phyloP scores from a whole-genome alignment of 176 grass and related monocot species.

The Chloris gayana region DNA sequence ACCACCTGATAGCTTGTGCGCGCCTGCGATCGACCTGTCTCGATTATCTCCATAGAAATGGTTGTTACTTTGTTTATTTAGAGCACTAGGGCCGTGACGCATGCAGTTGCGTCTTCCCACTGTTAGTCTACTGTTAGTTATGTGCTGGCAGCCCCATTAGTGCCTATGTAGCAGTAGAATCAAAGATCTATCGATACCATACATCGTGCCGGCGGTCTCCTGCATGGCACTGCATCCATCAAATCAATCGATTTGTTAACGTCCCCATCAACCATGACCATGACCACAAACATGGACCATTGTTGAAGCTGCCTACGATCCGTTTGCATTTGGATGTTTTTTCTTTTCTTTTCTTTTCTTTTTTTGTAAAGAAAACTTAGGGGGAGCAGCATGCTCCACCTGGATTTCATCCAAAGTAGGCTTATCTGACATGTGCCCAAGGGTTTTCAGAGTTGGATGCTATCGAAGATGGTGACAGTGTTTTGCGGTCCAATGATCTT shows the following conservation, averaged over 20 bases:
- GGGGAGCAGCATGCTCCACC: no score
- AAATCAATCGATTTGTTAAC: neutral
- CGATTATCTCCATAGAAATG: neutral
- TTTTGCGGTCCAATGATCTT: neutral
- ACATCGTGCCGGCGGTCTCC: neutral
- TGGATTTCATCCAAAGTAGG: no score
- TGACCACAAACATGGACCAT: slow-evolving; percentile 4
- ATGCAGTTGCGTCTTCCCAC: neutral
- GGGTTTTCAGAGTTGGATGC: no score
- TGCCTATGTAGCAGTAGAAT: neutral
- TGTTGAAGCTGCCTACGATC: neutral
- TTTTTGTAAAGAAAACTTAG: no score
- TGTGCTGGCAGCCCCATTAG: neutral
- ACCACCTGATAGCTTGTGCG: no score
- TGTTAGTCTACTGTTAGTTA: neutral
- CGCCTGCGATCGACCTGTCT: neutral
- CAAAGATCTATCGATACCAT: neutral
- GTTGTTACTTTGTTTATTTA: neutral
- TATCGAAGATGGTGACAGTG: neutral
- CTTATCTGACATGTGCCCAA: no score
- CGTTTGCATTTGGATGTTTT: neutral
- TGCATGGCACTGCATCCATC: neutral
- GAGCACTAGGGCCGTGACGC: neutral
- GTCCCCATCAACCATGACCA: neutral
- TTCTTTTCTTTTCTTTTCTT: no score